Evolutionary conservation across 1,139 yeast genomes (phyloP).

Genomic region (Saccharomyces hybrid): DNA sequence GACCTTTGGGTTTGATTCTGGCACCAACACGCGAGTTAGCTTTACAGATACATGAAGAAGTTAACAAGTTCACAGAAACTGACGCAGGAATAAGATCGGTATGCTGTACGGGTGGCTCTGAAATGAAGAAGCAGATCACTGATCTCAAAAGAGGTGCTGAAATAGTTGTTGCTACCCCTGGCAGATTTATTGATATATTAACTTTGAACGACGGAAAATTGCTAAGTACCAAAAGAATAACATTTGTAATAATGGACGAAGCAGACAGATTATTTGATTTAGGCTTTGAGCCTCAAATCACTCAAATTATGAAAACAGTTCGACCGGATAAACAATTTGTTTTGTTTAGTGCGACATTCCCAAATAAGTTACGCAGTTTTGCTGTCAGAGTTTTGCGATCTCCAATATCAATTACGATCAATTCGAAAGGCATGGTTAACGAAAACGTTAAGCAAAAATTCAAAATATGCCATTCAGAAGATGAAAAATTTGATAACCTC

Average conservation of each 20-base stretch:
- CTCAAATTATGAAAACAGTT: slow-evolving; percentile 65
- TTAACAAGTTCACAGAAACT: slow-evolving; percentile 48
- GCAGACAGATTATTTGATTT: slow-evolving; percentile 96
- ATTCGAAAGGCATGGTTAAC: slow-evolving; percentile 77
- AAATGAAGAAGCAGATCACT: slow-evolving; percentile 74
- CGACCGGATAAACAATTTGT: slow-evolving; percentile 91
- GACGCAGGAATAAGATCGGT: slow-evolving; percentile 45
- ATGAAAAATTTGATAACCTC: slow-evolving; percentile 48
- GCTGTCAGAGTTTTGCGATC: slow-evolving; percentile 55
- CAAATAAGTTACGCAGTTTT: slow-evolving; percentile 65
- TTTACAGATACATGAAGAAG: slow-evolving; percentile 68
- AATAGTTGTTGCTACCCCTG: slow-evolving; percentile 89
- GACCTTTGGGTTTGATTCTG: slow-evolving; percentile 74
- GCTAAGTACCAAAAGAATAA: slow-evolving; percentile 57
- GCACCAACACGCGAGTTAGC: slow-evolving; percentile 95
- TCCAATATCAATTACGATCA: slow-evolving; percentile 75
- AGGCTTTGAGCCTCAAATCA: slow-evolving; percentile 97
- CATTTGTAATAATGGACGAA: slow-evolving; percentile 85
- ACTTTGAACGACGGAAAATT: slow-evolving; percentile 80
- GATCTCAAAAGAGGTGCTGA: slow-evolving; percentile 74
- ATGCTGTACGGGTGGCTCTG: slow-evolving; percentile 93
- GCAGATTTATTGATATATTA: slow-evolving; percentile 81
- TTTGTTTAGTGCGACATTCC: slow-evolving; percentile 90
- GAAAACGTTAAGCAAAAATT: slow-evolving; percentile 70
- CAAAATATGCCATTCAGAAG: slow-evolving; percentile 46